These are phyloP conservation scores for Sporothrix euskadiensis DNA, from an alignment of 2,329 filamentous ascomycete species.

Conservation along the genomic window DNA sequence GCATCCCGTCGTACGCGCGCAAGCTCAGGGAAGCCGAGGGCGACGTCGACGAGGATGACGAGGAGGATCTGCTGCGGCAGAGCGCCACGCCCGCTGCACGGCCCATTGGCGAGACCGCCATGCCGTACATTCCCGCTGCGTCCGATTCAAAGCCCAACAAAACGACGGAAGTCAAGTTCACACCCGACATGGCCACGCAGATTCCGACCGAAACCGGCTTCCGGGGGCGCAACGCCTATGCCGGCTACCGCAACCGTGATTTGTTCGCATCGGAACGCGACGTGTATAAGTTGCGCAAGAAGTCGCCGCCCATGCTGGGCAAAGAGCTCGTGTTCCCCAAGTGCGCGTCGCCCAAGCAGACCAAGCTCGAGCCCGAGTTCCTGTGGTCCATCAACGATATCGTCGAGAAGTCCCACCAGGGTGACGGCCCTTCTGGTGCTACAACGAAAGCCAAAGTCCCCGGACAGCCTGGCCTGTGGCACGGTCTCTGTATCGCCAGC, in stretches of 20 bases:
- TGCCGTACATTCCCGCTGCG: slow-evolving; percentile 40
- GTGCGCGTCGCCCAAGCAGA: slow-evolving; percentile 80
- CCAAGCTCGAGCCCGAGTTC: slow-evolving; percentile 79
- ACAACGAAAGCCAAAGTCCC: neutral
- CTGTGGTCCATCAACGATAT: slow-evolving; percentile 52
- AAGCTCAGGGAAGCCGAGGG: slow-evolving; percentile 31
- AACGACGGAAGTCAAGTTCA: neutral
- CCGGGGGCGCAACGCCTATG: slow-evolving; percentile 47
- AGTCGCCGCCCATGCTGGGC: slow-evolving; percentile 84
- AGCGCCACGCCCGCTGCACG: slow-evolving; percentile 22
- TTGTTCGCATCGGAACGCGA: slow-evolving; percentile 47
- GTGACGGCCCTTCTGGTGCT: slow-evolving; percentile 33
- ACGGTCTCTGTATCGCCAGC: slow-evolving; percentile 63
- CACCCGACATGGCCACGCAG: slow-evolving; percentile 31
- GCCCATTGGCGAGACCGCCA: slow-evolving; percentile 39
- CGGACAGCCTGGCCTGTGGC: slow-evolving; percentile 68
- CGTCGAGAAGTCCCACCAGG: slow-evolving; percentile 53
- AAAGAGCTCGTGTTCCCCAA: slow-evolving; percentile 75
- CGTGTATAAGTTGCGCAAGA: slow-evolving; percentile 52
- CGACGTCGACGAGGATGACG: slow-evolving; percentile 31
- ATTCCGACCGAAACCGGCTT: slow-evolving; percentile 48
- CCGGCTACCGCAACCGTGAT: slow-evolving; percentile 48
- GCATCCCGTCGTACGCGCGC: slow-evolving; percentile 31
- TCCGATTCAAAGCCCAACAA: slow-evolving; percentile 29
- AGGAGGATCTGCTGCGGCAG: slow-evolving; percentile 31